Percentiles rank a stretch among this genome's conserved stretches.
phyloP scores from a whole-genome alignment of 2,329 filamentous ascomycete genomes.

The Ophidiomyces ophidiicola region DNA sequence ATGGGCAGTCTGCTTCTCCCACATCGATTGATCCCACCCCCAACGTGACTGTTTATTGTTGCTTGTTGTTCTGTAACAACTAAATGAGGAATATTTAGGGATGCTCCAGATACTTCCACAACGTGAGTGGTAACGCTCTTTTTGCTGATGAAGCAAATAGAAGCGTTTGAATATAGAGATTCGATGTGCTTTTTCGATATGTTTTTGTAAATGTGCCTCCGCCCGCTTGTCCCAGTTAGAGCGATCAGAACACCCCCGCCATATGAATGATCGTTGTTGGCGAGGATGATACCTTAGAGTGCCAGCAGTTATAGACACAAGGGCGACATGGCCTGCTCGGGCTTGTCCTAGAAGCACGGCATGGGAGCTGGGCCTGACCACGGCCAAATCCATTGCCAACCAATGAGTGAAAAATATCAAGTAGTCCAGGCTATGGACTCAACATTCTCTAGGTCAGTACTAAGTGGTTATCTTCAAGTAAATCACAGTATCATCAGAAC shows the following conservation, averaged over 20 bases:
- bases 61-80: neutral
- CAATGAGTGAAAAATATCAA: neutral
- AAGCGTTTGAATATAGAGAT: neutral
- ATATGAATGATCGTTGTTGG: conserved; percentile 4
- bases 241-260: neutral
- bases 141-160: neutral
- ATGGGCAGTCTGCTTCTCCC: conserved; percentile 13
- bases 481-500: too few species aligned
- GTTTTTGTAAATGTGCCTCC: neutral
- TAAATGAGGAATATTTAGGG: neutral
- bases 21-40: conserved; percentile 1
- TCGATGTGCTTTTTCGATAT: neutral
- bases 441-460: too few species aligned
- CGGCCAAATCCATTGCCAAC: neutral
- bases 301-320: neutral
- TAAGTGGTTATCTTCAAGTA: too few species aligned
- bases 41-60: neutral
- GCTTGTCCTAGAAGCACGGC: neutral
- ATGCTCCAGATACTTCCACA: conserved; percentile 2
- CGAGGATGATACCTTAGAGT: neutral
- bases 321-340: neutral
- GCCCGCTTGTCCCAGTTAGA: neutral
- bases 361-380: neutral
- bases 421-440: too few species aligned
- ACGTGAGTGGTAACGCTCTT: conserved; percentile 1